Conservation (phyloP, 1,284 basidiomycete species). For the Naganishia albida region DNA sequence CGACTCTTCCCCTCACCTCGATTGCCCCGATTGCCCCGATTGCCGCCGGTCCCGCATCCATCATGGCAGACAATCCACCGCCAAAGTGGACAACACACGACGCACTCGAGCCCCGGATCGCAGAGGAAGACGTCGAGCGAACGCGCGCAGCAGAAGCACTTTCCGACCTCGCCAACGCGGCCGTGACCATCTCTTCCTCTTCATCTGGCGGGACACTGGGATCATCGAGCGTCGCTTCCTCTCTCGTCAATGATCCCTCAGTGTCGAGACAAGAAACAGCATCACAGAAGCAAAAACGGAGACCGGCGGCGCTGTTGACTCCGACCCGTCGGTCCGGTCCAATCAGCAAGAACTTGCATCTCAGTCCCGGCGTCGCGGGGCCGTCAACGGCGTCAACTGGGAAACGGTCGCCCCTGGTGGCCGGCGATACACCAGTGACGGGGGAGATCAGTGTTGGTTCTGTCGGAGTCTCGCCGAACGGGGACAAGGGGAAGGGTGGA, state of each 20-base stretch:
- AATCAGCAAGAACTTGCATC: background rate
- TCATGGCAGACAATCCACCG: conserved; percentile 10
- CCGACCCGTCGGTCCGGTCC: conserved; percentile 12
- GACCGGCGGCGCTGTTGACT: conserved; percentile 17
- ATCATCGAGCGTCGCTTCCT: background rate
- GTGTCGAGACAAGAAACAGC: background rate
- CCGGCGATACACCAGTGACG: background rate
- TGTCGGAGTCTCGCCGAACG: background rate
- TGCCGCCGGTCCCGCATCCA: background rate
- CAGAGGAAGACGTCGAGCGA: conserved; percentile 11
- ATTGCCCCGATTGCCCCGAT: too few relatives aligned
- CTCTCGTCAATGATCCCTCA: background rate
- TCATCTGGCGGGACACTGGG: background rate
- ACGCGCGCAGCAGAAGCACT: conserved; percentile 18
- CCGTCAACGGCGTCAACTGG: background rate
- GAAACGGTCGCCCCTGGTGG: conserved; percentile 9
- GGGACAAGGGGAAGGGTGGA: conserved; percentile 4
- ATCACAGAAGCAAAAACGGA: conserved; percentile 1
- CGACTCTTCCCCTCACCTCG: too few relatives aligned
- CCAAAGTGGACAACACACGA: conserved; percentile 23
- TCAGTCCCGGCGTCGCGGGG: background rate
- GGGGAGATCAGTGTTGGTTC: background rate
- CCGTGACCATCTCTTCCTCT: background rate
- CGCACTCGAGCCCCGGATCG: background rate
- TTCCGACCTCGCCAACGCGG: conserved; percentile 16